Evolutionary conservation across 2,329 filamentous ascomycete genomes (phyloP), one percentile per base, ranked within the genome.

Genomic region (Ceratocystis papillata): DNA sequence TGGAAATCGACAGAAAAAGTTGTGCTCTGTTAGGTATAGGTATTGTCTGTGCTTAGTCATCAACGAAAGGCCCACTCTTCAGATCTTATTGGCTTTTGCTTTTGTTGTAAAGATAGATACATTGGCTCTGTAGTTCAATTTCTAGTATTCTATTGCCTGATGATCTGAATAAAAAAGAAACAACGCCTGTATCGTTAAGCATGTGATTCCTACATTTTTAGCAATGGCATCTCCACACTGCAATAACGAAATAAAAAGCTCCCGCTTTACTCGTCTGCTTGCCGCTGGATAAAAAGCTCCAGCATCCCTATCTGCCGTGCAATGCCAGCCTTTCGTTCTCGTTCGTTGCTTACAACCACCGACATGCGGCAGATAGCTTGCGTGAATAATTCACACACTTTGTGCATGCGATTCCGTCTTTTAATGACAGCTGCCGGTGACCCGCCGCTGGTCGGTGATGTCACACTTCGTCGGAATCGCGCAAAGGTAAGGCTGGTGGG

Each of bases 281-380:
- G 53, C 57, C 72, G 71, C 66, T 73, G 72, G 65, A 78, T 65
- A 68, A 95, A 95, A 33, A 90, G 76, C 72, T 91, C 88, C 37
- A 95, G 73, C 12, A 92, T 75, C 8, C 80, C 80, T 66, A 80
- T 79, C 77, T 85, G 87, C 73, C 83, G 82, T 67, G 88, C 88
- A 69, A 86, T 84, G 15, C 79, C 74, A 0, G 77, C 75, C 68
- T 79, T 85, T 69, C 77, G 82, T 68, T 69, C 68, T n/a, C 61
- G 57, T 20, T 88, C 87, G 74, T 83, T 79, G 1, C 77, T 77
- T 67, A 75, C 77, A 46, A 70, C 71, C 46, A 64, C 71, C 53
- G 66, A 72, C 1, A 76, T 73, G 6, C 86, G 80, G 67, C 91
- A 87, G 12, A 90, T 78, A 0, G 83, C 78, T 0, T 77, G 77